Base-by-base conservation (phyloP, 2,329 filamentous ascomycete genomes). In the Hypoxylon sp. region DNA sequence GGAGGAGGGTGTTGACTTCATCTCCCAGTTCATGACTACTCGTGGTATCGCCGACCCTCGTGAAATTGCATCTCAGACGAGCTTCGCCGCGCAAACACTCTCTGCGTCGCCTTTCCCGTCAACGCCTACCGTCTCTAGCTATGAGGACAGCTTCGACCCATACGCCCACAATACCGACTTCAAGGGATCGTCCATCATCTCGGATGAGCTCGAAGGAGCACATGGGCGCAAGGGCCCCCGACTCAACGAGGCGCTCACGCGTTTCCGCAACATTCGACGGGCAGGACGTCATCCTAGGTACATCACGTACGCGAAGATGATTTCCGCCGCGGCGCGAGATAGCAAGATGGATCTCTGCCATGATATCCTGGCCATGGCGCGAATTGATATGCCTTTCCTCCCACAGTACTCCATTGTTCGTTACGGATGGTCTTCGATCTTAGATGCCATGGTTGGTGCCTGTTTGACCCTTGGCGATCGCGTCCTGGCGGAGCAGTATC, bases 271-370 rank as follows among this genome's bases (percentile, higher is more conserved):
- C 77, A 97, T 97, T 80, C 92, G 95, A 63, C 91, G 93, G 57
- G 86, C 91, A 70, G 93, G 94, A 62, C 88, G 92, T 71, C 92
- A 97, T 73, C 92, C 94, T 48, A 88, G 94, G 58, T 98, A 98
- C 78, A 95, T 97, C 74, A 97, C 93, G 1, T 97, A 98, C 69
- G 92, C 93, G 46, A 98, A 97, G 82, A 82, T 99, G 65, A 97
- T 99, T 70, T 88, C 89, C 43, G 90, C 91, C 56, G 93, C 94
- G 63, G 91, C 93, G 50, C 92, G 94, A 70, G 88, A 92, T 63
- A 85, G 90, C 69, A 92, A 93, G 70, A 85, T 91, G 75, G 88
- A 90, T 48, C 77, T 96, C 43, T 92, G 91, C 70, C 86, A 92
- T 64, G 92, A 98, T 62, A 90, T 99, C 48, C 82, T 97, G 26